Base-by-base conservation (phyloP, 306 rosid genomes). In the Betula pendula region DNA sequence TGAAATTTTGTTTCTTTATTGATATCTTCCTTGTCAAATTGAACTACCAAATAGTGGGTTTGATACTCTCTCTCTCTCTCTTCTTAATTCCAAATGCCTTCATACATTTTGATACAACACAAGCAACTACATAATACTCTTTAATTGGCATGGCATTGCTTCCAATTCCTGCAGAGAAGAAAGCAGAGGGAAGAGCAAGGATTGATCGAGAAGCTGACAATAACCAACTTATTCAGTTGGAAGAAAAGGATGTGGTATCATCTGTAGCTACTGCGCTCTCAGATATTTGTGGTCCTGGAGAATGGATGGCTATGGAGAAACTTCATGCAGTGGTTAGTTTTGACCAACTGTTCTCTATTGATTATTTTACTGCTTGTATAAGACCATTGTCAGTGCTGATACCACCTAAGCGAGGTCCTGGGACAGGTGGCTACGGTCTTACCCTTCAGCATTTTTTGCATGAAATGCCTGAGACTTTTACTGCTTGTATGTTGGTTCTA, bases 301-400 rank as follows among this genome's bases (percentile, higher is more conserved):
- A 95, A 66, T 95, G 99, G 99, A 95, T 95, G 99, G 93, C 97
- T 27, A 89, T 92, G 99, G 99, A 95, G 88, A 95, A 88, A 81
- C 97, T 95, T 84, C 99, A 95, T 63, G 20, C 89, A 0, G 92
- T 90, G 97, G 99, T 95, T 74, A 84, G 92, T 86, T 69, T 83
- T 77, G 24, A 70, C 49, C 76, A 48, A 68, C 79, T 14, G 56
- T 27, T 79, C 22, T 55, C 78, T 49, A 27, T 20, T 20, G 72
- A 45, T 63, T 40, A 65, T 66, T 53, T 84, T 19, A 13, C 29
- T 27, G 15, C 40, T 38, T 19, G 25, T 38, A 38, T 65, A 65
- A 38, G 25, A 48, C 35, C 70, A 65, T 60, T 60, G 68, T 35
- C 1, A 15, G 8, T 60, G 68, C 42, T 60, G 17, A 13, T 60